Conservation (phyloP, 2,329 filamentous ascomycete genomes). For the Xylariomycetidae sp. region DNA sequence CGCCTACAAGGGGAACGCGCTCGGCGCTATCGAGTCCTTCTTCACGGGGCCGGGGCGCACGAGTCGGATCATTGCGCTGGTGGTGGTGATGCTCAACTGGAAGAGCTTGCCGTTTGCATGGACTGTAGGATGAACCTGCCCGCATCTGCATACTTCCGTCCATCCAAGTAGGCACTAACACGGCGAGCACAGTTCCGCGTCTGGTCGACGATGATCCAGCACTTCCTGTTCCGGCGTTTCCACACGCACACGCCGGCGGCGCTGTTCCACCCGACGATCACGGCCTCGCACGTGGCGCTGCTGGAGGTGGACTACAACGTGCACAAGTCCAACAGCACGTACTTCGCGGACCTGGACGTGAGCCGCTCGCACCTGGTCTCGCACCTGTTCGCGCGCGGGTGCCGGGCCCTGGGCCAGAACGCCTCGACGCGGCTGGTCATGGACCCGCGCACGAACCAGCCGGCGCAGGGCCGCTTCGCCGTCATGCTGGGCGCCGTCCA, state of each 20-base stretch:
- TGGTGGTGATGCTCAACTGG: constrained; percentile 58
- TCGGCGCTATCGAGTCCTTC: constrained; percentile 33
- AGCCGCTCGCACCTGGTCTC: constrained; percentile 75
- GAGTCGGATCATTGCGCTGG: constrained; percentile 45
- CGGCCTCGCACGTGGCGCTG: constrained; percentile 59
- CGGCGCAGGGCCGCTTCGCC: constrained; percentile 47
- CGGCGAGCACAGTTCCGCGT: constrained; percentile 53
- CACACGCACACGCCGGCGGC: constrained; percentile 50
- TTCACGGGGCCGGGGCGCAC: constrained; percentile 48
- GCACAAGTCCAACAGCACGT: constrained; percentile 79
- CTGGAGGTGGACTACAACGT: constrained; percentile 83
- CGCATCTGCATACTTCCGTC: neutral
- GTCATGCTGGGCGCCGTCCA: constrained; percentile 68
- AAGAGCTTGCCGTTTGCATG: constrained; percentile 71
- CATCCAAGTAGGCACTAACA: too few species aligned
- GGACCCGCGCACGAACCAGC: constrained; percentile 37
- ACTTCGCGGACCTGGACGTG: constrained; percentile 81
- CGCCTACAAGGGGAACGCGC: constrained; percentile 39
- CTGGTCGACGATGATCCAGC: constrained; percentile 49
- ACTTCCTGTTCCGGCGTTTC: constrained; percentile 44
- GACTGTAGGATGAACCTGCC: constrained; percentile 65
- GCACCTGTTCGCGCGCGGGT: constrained; percentile 55
- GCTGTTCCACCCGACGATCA: constrained; percentile 67
- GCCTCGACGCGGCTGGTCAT: constrained; percentile 42
- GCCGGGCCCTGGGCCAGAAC: constrained; percentile 47